Evolutionary conservation across 2,329 filamentous ascomycete genomes (phyloP), one percentile per base, ranked within the genome.

Genomic region (Aspergillus texensis): DNA sequence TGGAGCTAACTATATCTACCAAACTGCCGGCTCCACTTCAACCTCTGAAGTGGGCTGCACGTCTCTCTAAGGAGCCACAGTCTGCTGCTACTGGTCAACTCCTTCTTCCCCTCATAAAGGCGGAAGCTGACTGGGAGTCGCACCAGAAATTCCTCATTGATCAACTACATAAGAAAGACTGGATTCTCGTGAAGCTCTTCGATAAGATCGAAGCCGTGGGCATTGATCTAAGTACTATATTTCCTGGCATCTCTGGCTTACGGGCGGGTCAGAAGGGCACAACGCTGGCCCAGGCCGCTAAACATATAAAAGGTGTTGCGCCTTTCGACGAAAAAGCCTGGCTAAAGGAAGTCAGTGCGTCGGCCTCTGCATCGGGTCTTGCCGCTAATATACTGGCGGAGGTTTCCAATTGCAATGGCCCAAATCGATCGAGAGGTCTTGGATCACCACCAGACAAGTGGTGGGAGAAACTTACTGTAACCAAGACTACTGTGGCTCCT

Each of bases 161-260:
- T 5, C 80, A 81, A 48, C 72, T 89, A 14, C 77, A 78, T 59
- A 82, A 84, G 32, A 89, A 89, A 70, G 87, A 89, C 69, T 85
- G 82, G 71, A 81, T 85, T 21, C 84, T 89, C 57, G 78, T 78
- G 9, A 87, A 84, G 61, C 75, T 89, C 26, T 79, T 87, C 30
- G 86, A 89, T 69, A 84, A 85, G 64, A 80, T 88, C 56, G 86
- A 88, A 67, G 77, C 79, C 1, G 81, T 84, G 46, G 83, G 84
- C 6, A 77, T 86, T 54, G 86, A 88, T 68, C 72, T 89, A 6
- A 82, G 81, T 19, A 80, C 81, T 12, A 81, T 88, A 2, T 89
- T 89, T 69, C 87, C 86, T 6, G 81, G 82, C 26, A 80, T 82
- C 24, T 78, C 81, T 32, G 81, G 82, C 21, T 66, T 81, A 58